Percentiles rank a stretch among this genome's conserved stretches.
Conservation (phyloP, 305 asterid species). For the Fraxinus platypoda region DNA sequence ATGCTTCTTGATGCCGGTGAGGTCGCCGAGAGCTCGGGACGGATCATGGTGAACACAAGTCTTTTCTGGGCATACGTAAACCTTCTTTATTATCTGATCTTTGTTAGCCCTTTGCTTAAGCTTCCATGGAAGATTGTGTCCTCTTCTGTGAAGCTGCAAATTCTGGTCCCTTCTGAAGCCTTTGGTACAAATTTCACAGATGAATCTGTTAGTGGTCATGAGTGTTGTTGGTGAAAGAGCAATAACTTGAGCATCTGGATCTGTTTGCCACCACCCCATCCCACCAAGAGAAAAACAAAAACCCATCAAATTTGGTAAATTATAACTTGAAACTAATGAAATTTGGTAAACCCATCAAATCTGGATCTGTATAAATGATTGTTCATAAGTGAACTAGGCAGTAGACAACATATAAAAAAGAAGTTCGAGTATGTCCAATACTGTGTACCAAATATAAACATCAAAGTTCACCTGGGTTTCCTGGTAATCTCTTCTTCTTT, state of each 20-base stretch:
- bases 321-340: neutral
- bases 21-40: slow-evolving; percentile 80
- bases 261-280: slow-evolving; percentile 29
- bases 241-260: slow-evolving; percentile 89
- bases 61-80: slow-evolving; percentile 83
- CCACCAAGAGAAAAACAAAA: neutral
- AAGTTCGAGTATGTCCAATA: neutral
- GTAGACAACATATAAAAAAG: neutral
- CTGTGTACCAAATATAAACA: neutral
- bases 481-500: slow-evolving; percentile 77
- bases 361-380: neutral
- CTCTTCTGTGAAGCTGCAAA: slow-evolving; percentile 81
- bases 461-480: slow-evolving; percentile 60
- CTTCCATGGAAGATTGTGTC: slow-evolving; percentile 91
- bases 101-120: slow-evolving; percentile 66
- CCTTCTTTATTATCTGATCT: slow-evolving; percentile 61
- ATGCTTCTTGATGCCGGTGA: slow-evolving; percentile 84
- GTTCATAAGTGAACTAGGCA: neutral
- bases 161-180: slow-evolving; percentile 88
- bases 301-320: neutral
- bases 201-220: slow-evolving; percentile 77
- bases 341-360: too few relatives aligned
- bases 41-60: slow-evolving; percentile 83
- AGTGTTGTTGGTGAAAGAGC: slow-evolving; percentile 79
- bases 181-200: slow-evolving; percentile 86